phyloP scores from a whole-genome alignment of 2,329 filamentous ascomycete species.

The Teratosphaeria nubilosa region DNA sequence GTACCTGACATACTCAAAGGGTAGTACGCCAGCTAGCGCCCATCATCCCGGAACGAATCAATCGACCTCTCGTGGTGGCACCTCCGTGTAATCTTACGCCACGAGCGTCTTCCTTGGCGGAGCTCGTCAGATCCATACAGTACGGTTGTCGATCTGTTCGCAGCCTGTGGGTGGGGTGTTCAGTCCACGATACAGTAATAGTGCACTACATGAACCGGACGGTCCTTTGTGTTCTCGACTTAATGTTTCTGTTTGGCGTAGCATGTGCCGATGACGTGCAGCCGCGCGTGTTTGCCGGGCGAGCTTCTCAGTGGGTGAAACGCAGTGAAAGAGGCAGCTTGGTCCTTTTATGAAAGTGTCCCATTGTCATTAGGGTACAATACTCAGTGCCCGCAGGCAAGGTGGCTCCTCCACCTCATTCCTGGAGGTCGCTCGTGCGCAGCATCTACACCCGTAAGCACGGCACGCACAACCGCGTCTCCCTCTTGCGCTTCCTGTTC shows the following conservation, averaged over 20 bases:
- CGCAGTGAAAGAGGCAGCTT: neutral
- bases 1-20: too few species aligned
- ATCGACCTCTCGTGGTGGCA: too few species aligned
- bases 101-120: too few species aligned
- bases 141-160: neutral
- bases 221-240: neutral
- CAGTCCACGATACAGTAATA: neutral
- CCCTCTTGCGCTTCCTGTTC: conserved; percentile 56
- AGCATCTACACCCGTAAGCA: neutral
- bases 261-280: neutral
- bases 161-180: neutral
- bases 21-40: too few species aligned
- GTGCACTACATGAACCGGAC: neutral
- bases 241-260: neutral
- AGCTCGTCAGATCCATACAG: too few species aligned
- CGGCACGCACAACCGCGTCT: conserved; percentile 10
- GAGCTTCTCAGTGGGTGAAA: neutral
- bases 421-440: conserved; percentile 15
- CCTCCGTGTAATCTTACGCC: too few species aligned
- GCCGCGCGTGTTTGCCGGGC: neutral
- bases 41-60: too few species aligned
- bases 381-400: neutral
- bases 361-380: neutral
- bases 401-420: conserved; percentile 10
- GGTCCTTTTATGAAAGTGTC: neutral